Evolutionary conservation across 306 rosid genomes (phyloP), one percentile per base, ranked within the genome.

Genomic region (Trifolium fragiferum): DNA sequence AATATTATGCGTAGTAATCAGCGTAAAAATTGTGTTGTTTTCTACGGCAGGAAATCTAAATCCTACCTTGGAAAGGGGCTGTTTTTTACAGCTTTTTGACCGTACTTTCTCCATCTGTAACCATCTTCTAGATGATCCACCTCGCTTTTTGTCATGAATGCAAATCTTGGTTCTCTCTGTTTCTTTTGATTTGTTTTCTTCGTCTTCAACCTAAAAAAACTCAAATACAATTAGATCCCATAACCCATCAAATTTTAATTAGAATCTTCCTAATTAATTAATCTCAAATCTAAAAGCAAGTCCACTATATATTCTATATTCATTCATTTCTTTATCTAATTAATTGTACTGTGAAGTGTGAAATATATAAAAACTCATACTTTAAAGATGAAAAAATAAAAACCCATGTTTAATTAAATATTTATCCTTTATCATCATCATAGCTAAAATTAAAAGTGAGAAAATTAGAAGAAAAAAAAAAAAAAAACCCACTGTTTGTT

Each of bases 61-160:
- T 25, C 27, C 27, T 25, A 66, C 99, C 99, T 90, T 18, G 99
- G 99, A 65, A 87, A 88, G 74, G 96, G 89, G 95, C 96, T 94
- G 82, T 94, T 87, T 78, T 94, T 94, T 5, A 92, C 99, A 25
- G 97, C 96, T 76, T 94, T 94, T 80, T 94, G 99, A 65, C 99
- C 99, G 86, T 94, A 94, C 86, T 94, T 94, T 80, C 97, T 92
- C 99, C 99, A 94, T 86, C 99, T 87, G 76, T 92, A 94, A 19
- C 99, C 99, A 82, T 94, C 99, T 87, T 94, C 99, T 38, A 94
- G 88, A 87, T 90, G 97, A 90, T 94, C 99, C 10, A 94, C 97
- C 86, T 94, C 95, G 74, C 99, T 92, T 84, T 87, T 94, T 3
- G 99, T 94, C 99, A 90, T 92, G 86, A 94, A 94, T n/a, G 96